Evolutionary conservation across 352 stramenopile genomes (phyloP), one percentile per base, ranked within the genome.

Genomic region (Pythium vanterpoolii): DNA sequence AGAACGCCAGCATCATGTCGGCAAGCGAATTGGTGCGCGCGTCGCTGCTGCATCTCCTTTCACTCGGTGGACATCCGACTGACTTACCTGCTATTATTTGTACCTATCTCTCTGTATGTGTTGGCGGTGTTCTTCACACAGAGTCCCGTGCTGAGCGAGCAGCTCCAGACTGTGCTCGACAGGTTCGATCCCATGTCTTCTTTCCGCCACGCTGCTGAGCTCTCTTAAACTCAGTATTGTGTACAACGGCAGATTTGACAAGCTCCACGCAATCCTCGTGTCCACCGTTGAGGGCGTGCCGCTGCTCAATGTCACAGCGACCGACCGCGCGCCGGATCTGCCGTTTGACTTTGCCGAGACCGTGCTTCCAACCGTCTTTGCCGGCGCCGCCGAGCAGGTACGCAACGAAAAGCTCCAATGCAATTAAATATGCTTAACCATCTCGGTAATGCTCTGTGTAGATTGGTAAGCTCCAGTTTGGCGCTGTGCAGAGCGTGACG

Each of bases 401-500:
- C 31, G 46, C 51, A n/a, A 27, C 2, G 38, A 26, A 4, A 21
- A 34, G 14, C 11, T 38, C 33, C 33, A 38, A n/a, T n/a, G n/a
- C n/a, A n/a, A n/a, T n/a, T n/a, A n/a, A n/a, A n/a, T n/a, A n/a
- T n/a, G n/a, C n/a, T n/a, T n/a, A n/a, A n/a, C n/a, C n/a, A n/a
- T n/a, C n/a, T n/a, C n/a, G n/a, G n/a, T n/a, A n/a, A n/a, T n/a
- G n/a, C 1, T 42, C 14, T 42, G 7, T 14, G 24, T 54, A 90
- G 79, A 69, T 90, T 13, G 83, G 83, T 21, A 93, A 93, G 65
- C 77, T 93, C 63, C 81, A 87, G 56, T 91, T 93, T 54, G 83
- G 81, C 27, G 65, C 64, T 7, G 81, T 93, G 51, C 65, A 85
- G 53, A 88, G 71, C 48, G 68, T 91, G 45, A 93, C 81, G 48